Evolutionary conservation across 805 yeast species (phyloP), one percentile per base, ranked within the genome.

Genomic region (Metschnikowia cerradonensis): DNA sequence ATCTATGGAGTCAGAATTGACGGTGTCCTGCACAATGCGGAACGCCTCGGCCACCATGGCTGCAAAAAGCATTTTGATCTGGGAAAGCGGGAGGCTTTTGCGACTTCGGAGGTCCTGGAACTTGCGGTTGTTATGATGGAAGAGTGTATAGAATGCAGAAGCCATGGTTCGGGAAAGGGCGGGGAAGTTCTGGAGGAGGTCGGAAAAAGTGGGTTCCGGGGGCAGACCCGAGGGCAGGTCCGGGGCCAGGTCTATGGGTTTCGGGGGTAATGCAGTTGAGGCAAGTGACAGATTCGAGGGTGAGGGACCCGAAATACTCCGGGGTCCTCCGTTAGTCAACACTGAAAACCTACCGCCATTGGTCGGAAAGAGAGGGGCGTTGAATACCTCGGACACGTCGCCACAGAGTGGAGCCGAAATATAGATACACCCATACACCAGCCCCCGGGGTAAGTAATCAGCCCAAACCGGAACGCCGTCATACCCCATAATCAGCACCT

Each of bases 391-490:
- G 11, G 15, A 10, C 1, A n/a, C 45, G 3, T 23, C 19, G 26
- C 47, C 47, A 44, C 39, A 34, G 33, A 44, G 47, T 14, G 40
- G 40, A 2, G 22, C 47, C 17, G 47, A 44, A 23, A 44, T 23
- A 13, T 44, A 15, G 15, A 44, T 11, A 14, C 47, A 44, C 4
- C 34, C 40, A 19, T 44, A 44, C 19, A 44, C 34, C 47, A 36
- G 33, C 1, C 47, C 47, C 32, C 47, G 33, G 6, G 83, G 81
- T 41, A 85, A 73, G 64, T 83, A 84, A 41, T 78, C 80, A 49
- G 82, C 77, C 60, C 83, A 84, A 15, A 81, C 77, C 11, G 69
- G 65, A 56, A 84, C 74, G 36, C 83, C 72, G 34, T 72, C 77
- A 34, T 78, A 73, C 4, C 70, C 63, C 2, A 71, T 31, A 6